Percentiles rank a stretch among this genome's conserved stretches.
Evolutionary conservation across 2,329 filamentous ascomycete genomes (phyloP).

Genomic region (Neurospora crassa): DNA sequence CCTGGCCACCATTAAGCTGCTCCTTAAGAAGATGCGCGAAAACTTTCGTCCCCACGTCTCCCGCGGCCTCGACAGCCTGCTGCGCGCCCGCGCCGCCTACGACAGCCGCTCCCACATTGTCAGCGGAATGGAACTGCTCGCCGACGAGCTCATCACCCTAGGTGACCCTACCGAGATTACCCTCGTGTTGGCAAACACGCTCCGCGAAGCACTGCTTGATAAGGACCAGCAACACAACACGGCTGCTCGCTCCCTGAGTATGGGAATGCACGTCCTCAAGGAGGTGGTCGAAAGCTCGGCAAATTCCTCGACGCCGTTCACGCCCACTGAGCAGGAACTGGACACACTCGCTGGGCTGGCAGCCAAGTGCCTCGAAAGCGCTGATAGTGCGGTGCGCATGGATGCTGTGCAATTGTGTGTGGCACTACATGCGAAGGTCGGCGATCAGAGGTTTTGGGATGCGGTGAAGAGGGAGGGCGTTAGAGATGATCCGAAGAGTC

Average conservation of each 20-base stretch:
- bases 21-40: conserved; percentile 58
- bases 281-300: conserved; percentile 40
- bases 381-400: conserved; percentile 56
- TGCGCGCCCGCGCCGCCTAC: conserved; percentile 55
- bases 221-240: conserved; percentile 28
- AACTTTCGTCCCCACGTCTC: conserved; percentile 59
- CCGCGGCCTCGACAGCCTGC: conserved; percentile 55
- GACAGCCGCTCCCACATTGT: conserved; percentile 64
- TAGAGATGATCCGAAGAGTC: conserved; percentile 62
- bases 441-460: conserved; percentile 57
- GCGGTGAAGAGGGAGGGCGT: conserved; percentile 43
- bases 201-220: conserved; percentile 24
- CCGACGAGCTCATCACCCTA: conserved; percentile 59
- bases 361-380: conserved; percentile 48
- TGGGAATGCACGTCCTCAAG: conserved; percentile 55
- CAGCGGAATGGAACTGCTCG: conserved; percentile 62
- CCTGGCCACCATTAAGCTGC: conserved; percentile 61
- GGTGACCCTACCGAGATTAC: conserved; percentile 54
- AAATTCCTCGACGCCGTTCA: conserved; percentile 27
- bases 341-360: conserved; percentile 40
- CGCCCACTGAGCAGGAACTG: conserved; percentile 43
- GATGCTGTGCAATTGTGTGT: conserved; percentile 75
- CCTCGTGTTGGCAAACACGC: conserved; percentile 40
- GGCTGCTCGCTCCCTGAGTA: conserved; percentile 37
- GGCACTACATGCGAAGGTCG: conserved; percentile 54